A percentile compares a stretch with the other conserved stretches of the same genome.
Conservation (phyloP, 2,329 filamentous ascomycete genomes). For the Chaetothyriales sp. region DNA sequence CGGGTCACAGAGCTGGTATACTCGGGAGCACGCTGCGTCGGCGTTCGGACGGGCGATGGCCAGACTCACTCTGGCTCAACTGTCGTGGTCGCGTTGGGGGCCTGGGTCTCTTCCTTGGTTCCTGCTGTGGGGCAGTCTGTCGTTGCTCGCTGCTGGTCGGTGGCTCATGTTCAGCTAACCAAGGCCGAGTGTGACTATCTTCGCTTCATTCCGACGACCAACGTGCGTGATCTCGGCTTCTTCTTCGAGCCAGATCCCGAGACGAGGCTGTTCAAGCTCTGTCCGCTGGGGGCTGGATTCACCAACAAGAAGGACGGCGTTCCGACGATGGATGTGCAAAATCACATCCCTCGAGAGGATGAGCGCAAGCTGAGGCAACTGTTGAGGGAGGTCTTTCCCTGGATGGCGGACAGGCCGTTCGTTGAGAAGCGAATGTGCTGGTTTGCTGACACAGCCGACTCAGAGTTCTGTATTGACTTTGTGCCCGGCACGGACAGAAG, state of each 20-base stretch:
- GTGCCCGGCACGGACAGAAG: conserved; percentile 35
- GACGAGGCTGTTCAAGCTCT: conserved; percentile 45
- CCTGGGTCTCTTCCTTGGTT: conserved; percentile 32
- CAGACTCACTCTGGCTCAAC: conserved; percentile 16
- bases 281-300: conserved; percentile 43
- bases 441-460: conserved; percentile 47
- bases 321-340: conserved; percentile 26
- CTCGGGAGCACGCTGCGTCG: conserved; percentile 25
- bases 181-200: conserved; percentile 39
- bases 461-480: conserved; percentile 46
- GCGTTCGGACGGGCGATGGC: conserved; percentile 27
- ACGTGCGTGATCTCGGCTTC: conserved; percentile 47
- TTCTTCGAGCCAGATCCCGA: conserved; percentile 49
- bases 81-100: conserved; percentile 40
- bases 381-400: conserved; percentile 38
- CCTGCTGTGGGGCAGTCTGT: conserved; percentile 37
- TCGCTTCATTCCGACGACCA: conserved; percentile 44
- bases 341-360: conserved; percentile 39
- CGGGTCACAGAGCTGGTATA: conserved; percentile 25
- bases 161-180: conserved; percentile 44
- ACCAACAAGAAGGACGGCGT: conserved; percentile 33
- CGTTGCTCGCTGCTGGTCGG: conserved; percentile 42
- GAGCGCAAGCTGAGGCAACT: conserved; percentile 38
- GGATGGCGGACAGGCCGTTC: conserved; percentile 40
- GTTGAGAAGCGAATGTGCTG: conserved; percentile 45